Evolutionary conservation across 148 eudicot species (phyloP), one percentile per base, ranked within the genome.

Genomic region (Rhododendron molle): DNA sequence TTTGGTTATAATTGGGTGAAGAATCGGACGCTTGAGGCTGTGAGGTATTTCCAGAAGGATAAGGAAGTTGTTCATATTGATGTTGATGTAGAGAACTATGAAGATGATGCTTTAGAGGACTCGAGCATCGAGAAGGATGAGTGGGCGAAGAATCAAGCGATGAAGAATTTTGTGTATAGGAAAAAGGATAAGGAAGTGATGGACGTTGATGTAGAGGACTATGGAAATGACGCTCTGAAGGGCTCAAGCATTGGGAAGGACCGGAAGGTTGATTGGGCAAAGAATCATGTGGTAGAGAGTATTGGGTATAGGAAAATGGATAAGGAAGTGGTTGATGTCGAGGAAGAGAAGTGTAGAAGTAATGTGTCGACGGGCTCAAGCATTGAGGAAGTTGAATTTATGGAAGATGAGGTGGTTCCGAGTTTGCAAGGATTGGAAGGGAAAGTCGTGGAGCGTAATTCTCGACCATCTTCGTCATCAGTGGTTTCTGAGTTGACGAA

Each of bases 211-310:
- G 83, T 3, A 0, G 69, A 84, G 83, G 16, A 56, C 10, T 81
- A 74, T 34, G 80, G 34, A 14, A 88, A 81, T 73, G 90, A 77
- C 76, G 83, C 52, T 78, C 88, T 89, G 1, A 91, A 90, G 81
- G 94, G 89, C 85, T 92, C 89, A 7, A 87, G 89, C 81, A 80
- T 91, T 86, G 90, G 89, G 81, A 88, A n/a, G n/a, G n/a, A n/a
- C n/a, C n/a, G n/a, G n/a, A n/a, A 87, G 72, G 67, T 89, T 83
- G 91, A 88, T 12, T 30, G 20, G 76, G 76, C 7, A 23, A 94
- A 74, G 69, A 40, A 81, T 3, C 32, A 30, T 21, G 93, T 90
- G 12, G 1, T 88, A 0, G 79, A 67, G 52, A 38, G 43, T 32
- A 87, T 91, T 26, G 85, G 88, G 18, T 67, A 44, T 83, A 34